Evolutionary conservation across 2,329 filamentous ascomycete species (phyloP), one percentile per base, ranked within the genome.

Genomic region (Penicillium hesseltinei): DNA sequence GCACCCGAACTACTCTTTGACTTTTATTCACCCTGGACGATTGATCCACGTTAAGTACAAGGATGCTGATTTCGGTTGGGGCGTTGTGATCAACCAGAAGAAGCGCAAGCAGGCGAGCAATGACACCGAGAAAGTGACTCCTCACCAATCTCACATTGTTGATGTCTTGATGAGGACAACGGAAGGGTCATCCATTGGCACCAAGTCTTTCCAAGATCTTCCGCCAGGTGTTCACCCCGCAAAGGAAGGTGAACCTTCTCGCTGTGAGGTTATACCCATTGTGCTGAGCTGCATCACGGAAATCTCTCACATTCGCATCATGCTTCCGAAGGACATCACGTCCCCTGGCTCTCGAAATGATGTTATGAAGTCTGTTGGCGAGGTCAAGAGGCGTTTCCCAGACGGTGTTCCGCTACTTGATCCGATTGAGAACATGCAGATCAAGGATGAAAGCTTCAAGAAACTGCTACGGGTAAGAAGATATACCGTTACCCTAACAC

Each of bases 381-480:
- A 97, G 74, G 88, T 96, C 17, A 84, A 90, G 75, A 86, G 86
- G 64, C 88, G 94, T 27, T 97, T 99, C 78, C 92, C 92, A 0
- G 94, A 99, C 70, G 94, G 94, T 3, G 80, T 99, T 56, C 89
- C 94, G 3, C 82, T 92, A 7, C 78, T 99, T 19, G 94, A 99
- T 69, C 94, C 94, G 0, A 88, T 99, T 39, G 92, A 97, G 74
- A 92, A 97, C 70, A 97, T 99, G 94, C 84, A 86, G 29, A 97
- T 99, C 68, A 88, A 82, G 4, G 94, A 97, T 68, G 92, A 96
- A 1, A 87, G 86, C 0, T 97, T 99, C 80, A 97, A 95, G 81
- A 91, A 92, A 72, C 84, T 97, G 4, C 83, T 97, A 13, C 77
- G 85, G 67, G 82, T 84, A 77, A 67, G 80, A 69, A 17, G 6